These are phyloP conservation scores for Penicillium palitans DNA, from an alignment of 2,329 filamentous ascomycete genomes.

Conservation along the genomic window DNA sequence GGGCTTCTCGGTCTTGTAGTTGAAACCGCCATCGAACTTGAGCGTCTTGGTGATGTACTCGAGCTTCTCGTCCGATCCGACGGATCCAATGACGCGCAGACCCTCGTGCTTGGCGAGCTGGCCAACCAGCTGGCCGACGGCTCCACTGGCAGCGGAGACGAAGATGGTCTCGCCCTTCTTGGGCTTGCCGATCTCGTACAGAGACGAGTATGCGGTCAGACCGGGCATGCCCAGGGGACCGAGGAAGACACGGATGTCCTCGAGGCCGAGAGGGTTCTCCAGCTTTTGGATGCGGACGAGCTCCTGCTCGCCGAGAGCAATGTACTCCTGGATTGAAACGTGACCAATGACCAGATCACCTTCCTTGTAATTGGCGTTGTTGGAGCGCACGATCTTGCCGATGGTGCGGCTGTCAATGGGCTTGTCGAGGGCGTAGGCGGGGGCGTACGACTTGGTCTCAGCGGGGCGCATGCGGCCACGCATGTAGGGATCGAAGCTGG, in stretches of 20 bases:
- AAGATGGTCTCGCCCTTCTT: conserved; percentile 80
- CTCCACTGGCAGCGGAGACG: conserved; percentile 75
- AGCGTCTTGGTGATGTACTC: conserved; percentile 71
- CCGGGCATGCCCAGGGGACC: conserved; percentile 78
- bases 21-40: conserved; percentile 72
- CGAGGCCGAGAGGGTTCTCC: conserved; percentile 61
- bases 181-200: conserved; percentile 73
- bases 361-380: conserved; percentile 60
- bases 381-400: conserved; percentile 69
- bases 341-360: conserved; percentile 66
- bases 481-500: conserved; percentile 82
- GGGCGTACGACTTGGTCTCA: conserved; percentile 64
- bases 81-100: conserved; percentile 74
- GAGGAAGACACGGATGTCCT: conserved; percentile 60
- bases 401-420: conserved; percentile 66
- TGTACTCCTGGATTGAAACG: conserved; percentile 69
- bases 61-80: conserved; percentile 77
- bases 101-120: conserved; percentile 82
- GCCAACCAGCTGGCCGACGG: conserved; percentile 79
- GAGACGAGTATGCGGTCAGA: conserved; percentile 70
- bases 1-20: conserved; percentile 82
- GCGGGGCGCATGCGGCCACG: conserved; percentile 74
- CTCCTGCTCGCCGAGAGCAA: conserved; percentile 53
- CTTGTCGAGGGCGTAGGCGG: conserved; percentile 61
- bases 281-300: conserved; percentile 54